Base-by-base conservation (phyloP, 768 basidiomycete species). In the Boletellus emodensis region DNA sequence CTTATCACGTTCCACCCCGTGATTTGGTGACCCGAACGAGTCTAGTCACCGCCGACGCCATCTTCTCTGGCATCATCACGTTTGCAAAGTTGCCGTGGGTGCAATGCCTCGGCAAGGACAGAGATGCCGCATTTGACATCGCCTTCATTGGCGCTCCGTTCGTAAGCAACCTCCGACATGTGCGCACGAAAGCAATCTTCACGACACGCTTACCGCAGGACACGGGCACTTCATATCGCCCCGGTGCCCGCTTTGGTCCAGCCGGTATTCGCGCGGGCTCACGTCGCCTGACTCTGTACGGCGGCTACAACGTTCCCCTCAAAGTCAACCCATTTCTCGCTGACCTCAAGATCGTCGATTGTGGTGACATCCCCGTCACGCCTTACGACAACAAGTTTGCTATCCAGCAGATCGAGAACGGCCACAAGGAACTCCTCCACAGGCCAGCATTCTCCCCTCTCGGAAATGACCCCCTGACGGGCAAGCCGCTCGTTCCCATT, bases 61-160 rank as follows among this genome's bases (percentile, higher is more conserved):
- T 86, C 33, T 94, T 92, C 68, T 83, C 86, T 40, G 91, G 91
- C 9, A 85, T 91, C 32, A 81, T 83, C 2, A 90, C 89, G 3
- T 94, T 93, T 63, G 91, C 92, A 15, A 91, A 79, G 66, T 76
- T 94, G n/a, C 89, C 89, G 24, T 91, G 87, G 81, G 77, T 83
- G 1, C 80, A 84, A 56, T 93, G 91, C 64, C 79, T 93, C 44
- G 82, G 81, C 38, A 77, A 77, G 54, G 80, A 85, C 48, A 75
- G 65, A 40, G 61, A 81, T 46, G 65, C 72, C 28, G 66, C 76
- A 1, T 84, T 89, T 57, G 92, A 94, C 66, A 84, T 94, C 48
- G 90, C 88, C 20, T 81, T 94, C 64, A 68, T 94, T 36, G 91
- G 86, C 28, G 86, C 85, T 36, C 86, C 85, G 1, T 88, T 89